Evolutionary conservation across 805 yeast species (phyloP), one percentile per base, ranked within the genome.

Genomic region (Metschnikowia picachoensis): DNA sequence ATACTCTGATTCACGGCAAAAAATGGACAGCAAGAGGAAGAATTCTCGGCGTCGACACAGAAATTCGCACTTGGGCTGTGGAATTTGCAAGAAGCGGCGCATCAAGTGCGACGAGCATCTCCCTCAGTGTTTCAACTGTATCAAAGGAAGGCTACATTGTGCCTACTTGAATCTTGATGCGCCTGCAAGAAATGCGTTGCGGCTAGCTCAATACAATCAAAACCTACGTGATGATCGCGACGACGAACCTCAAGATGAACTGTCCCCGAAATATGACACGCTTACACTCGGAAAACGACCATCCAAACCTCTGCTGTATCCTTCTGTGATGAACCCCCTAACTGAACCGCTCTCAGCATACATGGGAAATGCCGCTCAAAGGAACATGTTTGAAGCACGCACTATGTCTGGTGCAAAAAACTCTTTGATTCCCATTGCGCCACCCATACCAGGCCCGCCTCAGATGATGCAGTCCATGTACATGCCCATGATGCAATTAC

Each of bases 21-120:
- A 11, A 12, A 16, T 10, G 4, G 44, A 52, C 64, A 45, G 51
- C 40, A 56, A 57, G 42, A 70, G 66, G 60, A 73, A 72, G 59
- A 70, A 67, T 58, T 70, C 77, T 8, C 67, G 87, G 56, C 69
- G 85, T 55, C 74, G 76, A 48, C 89, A 83, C 62, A 70, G 83
- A 47, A 83, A 83, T 65, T 82, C 87, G 7, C 89, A 83, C 57
- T 60, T 78, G 43, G 92, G 94, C n/a, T 85, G 94, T 64, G 80
- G 79, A 3, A 80, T 82, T 16, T 82, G 87, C 62, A 81, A 82
- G 56, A 68, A 72, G 40, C 72, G 87, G 35, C 68, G 85, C 34
- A 78, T 82, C 58, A 82, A 82, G 54, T 82, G 87, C 60, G 85
- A 82, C 60, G 87, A 82, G 60, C 65, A 68, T 29, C 66, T 78